Percentiles rank a stretch among this genome's conserved stretches.
Evolutionary conservation across 805 yeast species (phyloP).

Genomic region (Candida rishiriensis): DNA sequence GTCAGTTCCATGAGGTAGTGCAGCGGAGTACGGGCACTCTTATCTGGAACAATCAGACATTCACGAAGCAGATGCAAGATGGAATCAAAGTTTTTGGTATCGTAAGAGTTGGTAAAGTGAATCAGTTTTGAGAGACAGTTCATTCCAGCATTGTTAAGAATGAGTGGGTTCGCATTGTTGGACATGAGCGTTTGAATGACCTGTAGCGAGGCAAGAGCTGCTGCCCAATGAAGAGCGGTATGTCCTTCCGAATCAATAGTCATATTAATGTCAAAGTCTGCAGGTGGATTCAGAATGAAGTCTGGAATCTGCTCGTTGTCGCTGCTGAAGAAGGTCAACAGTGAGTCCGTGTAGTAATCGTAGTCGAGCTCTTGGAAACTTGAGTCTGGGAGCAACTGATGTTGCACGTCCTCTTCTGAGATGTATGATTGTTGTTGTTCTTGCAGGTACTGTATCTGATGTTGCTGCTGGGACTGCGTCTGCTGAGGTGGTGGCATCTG

Average conservation of each 20-base stretch:
- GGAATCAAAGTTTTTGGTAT: conserved; percentile 52
- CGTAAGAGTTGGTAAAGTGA: conserved; percentile 69
- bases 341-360: conserved; percentile 34
- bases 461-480: conserved; percentile 8
- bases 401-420: background rate
- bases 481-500: conserved; percentile 10
- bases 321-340: conserved; percentile 50
- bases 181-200: conserved; percentile 52
- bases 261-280: conserved; percentile 58
- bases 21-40: conserved; percentile 65
- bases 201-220: conserved; percentile 67
- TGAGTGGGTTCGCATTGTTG: conserved; percentile 57
- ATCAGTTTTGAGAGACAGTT: conserved; percentile 67
- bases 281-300: conserved; percentile 52
- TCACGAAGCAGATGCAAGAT: conserved; percentile 58
- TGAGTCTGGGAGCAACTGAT: background rate
- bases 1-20: conserved; percentile 61
- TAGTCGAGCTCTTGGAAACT: conserved; percentile 25
- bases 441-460: conserved; percentile 5
- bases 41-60: conserved; percentile 68
- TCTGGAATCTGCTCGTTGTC: conserved; percentile 35
- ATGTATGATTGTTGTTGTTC: conserved; percentile 7
- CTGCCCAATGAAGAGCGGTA: conserved; percentile 82
- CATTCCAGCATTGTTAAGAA: conserved; percentile 53
- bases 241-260: conserved; percentile 78